Conservation (phyloP, 1,284 basidiomycete genomes). For the Fomitopsis betulina region DNA sequence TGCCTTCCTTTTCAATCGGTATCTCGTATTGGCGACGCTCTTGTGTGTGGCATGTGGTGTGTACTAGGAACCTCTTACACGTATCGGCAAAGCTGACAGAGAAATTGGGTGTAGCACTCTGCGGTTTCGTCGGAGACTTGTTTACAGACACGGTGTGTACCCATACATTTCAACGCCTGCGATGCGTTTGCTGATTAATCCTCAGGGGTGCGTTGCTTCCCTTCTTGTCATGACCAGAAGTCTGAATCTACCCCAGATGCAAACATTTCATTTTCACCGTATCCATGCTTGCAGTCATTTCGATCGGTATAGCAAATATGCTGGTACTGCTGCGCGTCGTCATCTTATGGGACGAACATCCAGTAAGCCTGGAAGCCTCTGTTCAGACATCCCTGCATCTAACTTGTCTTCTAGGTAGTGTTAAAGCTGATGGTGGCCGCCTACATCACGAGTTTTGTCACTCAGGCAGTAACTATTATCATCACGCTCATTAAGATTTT, state of each 20-base stretch:
- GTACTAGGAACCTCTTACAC: constrained; percentile 2
- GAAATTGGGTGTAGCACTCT: neutral
- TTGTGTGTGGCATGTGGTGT: constrained; percentile 35
- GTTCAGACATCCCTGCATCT: neutral
- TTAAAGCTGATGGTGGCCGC: constrained; percentile 22
- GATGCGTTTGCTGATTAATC: neutral
- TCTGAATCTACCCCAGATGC: constrained; percentile 16
- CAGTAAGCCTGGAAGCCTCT: constrained; percentile 14
- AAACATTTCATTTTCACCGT: constrained; percentile 21
- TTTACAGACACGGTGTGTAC: constrained; percentile 19
- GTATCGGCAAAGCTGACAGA: neutral
- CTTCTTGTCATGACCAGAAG: neutral
- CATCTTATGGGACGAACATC: constrained; percentile 27
- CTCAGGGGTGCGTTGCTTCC: neutral
- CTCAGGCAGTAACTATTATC: constrained; percentile 22
- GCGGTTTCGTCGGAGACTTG: constrained; percentile 19
- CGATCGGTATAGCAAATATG: constrained; percentile 25
- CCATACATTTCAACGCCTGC: no score
- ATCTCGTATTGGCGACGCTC: constrained; percentile 37
- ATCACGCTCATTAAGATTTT: constrained; percentile 14
- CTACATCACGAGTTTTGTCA: constrained; percentile 21
- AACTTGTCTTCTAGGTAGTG: constrained; percentile 15
- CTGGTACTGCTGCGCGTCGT: constrained; percentile 27
- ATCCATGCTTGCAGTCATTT: constrained; percentile 22
- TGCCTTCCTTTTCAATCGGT: constrained; percentile 43